Conservation (phyloP, 2,329 filamentous ascomycete species). For the Elsinoe batatas region DNA sequence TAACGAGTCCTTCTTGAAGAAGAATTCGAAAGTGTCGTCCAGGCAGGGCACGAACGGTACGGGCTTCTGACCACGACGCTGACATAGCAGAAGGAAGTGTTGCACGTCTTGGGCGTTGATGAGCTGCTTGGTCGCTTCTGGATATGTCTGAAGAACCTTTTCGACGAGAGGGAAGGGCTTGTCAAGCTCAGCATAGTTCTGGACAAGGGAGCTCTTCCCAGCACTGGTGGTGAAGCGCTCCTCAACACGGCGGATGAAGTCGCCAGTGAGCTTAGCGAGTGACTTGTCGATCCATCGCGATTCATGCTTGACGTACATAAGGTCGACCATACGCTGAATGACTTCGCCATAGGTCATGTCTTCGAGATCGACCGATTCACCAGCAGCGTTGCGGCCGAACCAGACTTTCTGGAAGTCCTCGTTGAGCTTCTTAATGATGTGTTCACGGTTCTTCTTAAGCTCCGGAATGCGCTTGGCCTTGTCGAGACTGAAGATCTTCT, state of each 20-base stretch:
- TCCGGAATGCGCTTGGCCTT: conserved; percentile 87
- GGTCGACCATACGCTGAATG: conserved; percentile 73
- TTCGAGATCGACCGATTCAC: conserved; percentile 75
- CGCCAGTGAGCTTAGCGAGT: conserved; percentile 71
- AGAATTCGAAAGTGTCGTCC: conserved; percentile 96
- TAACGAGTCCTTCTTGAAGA: conserved; percentile 99
- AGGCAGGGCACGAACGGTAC: conserved; percentile 92
- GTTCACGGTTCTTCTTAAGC: conserved; percentile 75
- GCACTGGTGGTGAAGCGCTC: conserved; percentile 76
- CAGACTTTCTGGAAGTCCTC: conserved; percentile 95
- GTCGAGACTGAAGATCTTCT: conserved; percentile 93
- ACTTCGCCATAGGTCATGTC: conserved; percentile 95
- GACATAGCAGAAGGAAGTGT: conserved; percentile 87
- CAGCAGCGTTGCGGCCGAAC: conserved; percentile 78
- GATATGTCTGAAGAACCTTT: conserved; percentile 70
- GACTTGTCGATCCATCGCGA: conserved; percentile 84
- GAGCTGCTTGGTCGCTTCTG: conserved; percentile 77
- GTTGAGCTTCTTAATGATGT: conserved; percentile 93
- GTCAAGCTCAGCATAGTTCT: conserved; percentile 80
- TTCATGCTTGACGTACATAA: conserved; percentile 88
- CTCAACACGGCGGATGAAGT: conserved; percentile 94
- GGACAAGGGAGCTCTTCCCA: conserved; percentile 70
- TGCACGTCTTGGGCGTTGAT: conserved; percentile 98
- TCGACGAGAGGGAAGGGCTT: conserved; percentile 71
- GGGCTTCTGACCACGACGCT: conserved; percentile 87